Evolutionary conservation across 2,329 filamentous ascomycete species (phyloP), one percentile per base, ranked within the genome.

Genomic region (Trematosphaeria pertusa): DNA sequence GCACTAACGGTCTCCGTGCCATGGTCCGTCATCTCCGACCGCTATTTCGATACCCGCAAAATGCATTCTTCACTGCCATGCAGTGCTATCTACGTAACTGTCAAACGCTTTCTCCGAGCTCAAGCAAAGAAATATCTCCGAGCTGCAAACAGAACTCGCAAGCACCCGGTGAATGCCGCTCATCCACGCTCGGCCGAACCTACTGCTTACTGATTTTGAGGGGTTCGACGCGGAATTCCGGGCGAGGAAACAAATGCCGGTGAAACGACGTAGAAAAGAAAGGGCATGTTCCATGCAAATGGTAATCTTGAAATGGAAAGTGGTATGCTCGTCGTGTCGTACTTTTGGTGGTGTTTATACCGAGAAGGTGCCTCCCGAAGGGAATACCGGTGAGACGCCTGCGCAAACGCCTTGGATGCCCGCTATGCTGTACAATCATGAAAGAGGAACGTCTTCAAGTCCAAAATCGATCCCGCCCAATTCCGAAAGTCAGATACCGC

Each of bases 371-470:
- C 37, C 51, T 21, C 34, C 37, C 37, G 47, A 43, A 39, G 33
- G 51, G 37, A 43, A 54, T 46, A 40, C 43, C 46, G 48, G 50
- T 40, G 45, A 47, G 59, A 67, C 58, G 59, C 62, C 58, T 37
- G 35, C 40, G 49, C 48, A 54, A 65, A 70, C 63, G 59, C 67
- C 69, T 20, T 19, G 43, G 59, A 52, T 52, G 61, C 69, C 67
- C 61, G 61, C 67, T 71, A 70, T 71, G 65, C 67, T 67, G 52
- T 62, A 62, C 54, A 61, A 49, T 48, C 48, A 45, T 48, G 49
- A 59, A 56, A 59, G 49, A 31, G 33, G 24, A 34, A 48, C 26
- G 32, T 24, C 15, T 22, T 34, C 18, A 21, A 18, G 37, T 31
- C 31, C 31, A 32, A 32, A 19, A 40, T 36, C 43, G 18, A 37